Base-by-base conservation (phyloP, 257 asterid species). In the Penstemon newberryi region DNA sequence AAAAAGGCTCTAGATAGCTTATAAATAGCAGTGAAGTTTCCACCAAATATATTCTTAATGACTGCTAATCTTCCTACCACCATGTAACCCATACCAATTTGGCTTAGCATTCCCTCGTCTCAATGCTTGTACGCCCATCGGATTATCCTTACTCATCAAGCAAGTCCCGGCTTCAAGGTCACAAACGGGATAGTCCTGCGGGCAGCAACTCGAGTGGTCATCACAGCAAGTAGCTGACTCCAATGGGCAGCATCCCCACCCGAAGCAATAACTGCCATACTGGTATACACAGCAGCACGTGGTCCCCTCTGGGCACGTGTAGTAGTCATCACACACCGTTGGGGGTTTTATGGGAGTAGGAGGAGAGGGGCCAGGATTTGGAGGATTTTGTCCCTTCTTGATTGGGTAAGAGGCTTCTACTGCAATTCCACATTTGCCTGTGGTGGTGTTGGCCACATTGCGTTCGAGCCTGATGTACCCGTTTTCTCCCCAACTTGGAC, bases 191-290 rank as follows among this genome's bases (percentile, higher is more conserved):
- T 87, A 86, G 39, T 88, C 93, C 0, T 88, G 91, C 0, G 97
- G 98, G 86, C 98, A 92, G 84, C 98, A 92, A 71, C 94, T 90
- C 6, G 73, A 75, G 56, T 83, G 79, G 76, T 92, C 98, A 6
- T 85, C 90, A 40, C 98, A 90, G 85, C 98, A 92, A 3, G 96
- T 86, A 18, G 98, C 98, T 39, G 93, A 76, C 77, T 85, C 96
- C 41, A 83, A 59, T 0, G 98, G 97, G 80, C 98, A 92, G 73
- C 98, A 92, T 50, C 97, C 98, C 96, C 96, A 92, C 12, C 79
- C 89, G 4, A 86, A 82, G 86, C 98, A 92, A 52, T 11, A 66
- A 8, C 52, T 65, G 7, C 86, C 89, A 38, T 74, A 88, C 75
- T 74, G 69, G 67, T 79, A 90, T 8, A 80, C 59, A 47, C 98